Conservation (phyloP, 352 stramenopile species). For the Globisporangium rhizosaccharum region DNA sequence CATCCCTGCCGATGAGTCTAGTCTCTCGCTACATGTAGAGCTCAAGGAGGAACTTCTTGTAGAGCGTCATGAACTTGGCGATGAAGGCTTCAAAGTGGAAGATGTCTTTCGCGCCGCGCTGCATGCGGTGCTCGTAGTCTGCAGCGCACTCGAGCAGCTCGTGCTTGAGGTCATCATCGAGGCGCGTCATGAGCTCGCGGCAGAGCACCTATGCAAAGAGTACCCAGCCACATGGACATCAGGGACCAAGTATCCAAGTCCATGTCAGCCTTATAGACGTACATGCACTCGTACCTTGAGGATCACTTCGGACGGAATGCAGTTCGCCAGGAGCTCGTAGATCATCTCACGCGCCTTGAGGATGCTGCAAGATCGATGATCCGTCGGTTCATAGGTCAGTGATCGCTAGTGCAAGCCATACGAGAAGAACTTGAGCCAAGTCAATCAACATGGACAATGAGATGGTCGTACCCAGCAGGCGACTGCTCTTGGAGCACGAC, state of each 20-base stretch:
- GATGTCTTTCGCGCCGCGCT: slow-evolving; percentile 96
- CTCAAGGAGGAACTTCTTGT: slow-evolving; percentile 98
- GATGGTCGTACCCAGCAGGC: slow-evolving; percentile 64
- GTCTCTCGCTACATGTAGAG: slow-evolving; percentile 67
- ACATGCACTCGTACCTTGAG: slow-evolving; percentile 60
- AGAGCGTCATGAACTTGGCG: slow-evolving; percentile 98
- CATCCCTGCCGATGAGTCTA: too few species aligned
- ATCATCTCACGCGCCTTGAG: slow-evolving; percentile 94
- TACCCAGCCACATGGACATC: not conserved
- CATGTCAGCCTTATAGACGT: not conserved
- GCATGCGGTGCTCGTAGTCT: slow-evolving; percentile 94
- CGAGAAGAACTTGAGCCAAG: not conserved
- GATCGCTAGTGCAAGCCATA: not conserved
- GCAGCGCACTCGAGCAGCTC: slow-evolving; percentile 89
- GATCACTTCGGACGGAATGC: slow-evolving; percentile 97
- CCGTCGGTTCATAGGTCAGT: not conserved
- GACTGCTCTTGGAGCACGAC: slow-evolving; percentile 95
- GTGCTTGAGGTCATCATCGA: slow-evolving; percentile 96
- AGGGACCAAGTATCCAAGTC: too few species aligned
- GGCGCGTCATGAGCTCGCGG: slow-evolving; percentile 89
- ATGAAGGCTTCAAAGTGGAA: slow-evolving; percentile 99
- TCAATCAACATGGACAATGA: not conserved
- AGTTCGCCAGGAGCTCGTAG: slow-evolving; percentile 98
- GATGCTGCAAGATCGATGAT: slow-evolving; percentile 40
- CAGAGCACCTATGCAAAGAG: slow-evolving; percentile 24